Evolutionary conservation across 2,329 filamentous ascomycete species (phyloP).

Genomic region (Fusarium sp.): DNA sequence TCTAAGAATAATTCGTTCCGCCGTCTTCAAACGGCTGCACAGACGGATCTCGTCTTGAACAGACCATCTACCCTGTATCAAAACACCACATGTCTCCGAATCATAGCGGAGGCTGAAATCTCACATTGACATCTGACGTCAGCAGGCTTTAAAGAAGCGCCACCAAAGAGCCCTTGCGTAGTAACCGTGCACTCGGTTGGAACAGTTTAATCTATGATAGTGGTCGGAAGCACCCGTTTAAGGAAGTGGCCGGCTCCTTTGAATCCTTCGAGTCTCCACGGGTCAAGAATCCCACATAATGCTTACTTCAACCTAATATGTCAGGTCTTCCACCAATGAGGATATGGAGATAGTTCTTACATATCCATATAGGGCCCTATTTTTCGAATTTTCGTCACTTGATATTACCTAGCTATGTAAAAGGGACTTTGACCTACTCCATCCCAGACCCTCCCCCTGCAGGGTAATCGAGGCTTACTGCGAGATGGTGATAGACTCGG

Average conservation of each 20-base stretch:
- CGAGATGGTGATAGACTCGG: background rate
- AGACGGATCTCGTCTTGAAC: background rate
- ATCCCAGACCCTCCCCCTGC: background rate
- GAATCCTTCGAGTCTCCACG: background rate
- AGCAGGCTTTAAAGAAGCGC: background rate
- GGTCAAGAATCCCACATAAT: background rate
- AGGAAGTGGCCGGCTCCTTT: background rate
- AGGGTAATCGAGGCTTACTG: background rate
- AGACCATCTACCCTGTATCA: background rate
- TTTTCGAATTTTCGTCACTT: background rate
- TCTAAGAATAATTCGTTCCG: background rate
- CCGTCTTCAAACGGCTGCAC: background rate
- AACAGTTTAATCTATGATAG: background rate
- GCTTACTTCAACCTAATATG: background rate
- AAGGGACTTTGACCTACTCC: background rate
- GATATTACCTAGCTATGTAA: too few species aligned
- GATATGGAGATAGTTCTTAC: background rate
- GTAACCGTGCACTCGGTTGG: background rate
- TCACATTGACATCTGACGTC: background rate
- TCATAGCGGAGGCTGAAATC: background rate
- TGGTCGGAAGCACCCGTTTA: background rate
- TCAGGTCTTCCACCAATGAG: background rate
- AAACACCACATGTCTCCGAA: background rate
- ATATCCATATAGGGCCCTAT: background rate
- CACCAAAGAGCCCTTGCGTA: background rate